Percentiles rank a stretch among this genome's conserved stretches.
These are phyloP conservation scores for Ustilago sp. DNA, from an alignment of 1,284 basidiomycete species.

Conservation along the genomic window DNA sequence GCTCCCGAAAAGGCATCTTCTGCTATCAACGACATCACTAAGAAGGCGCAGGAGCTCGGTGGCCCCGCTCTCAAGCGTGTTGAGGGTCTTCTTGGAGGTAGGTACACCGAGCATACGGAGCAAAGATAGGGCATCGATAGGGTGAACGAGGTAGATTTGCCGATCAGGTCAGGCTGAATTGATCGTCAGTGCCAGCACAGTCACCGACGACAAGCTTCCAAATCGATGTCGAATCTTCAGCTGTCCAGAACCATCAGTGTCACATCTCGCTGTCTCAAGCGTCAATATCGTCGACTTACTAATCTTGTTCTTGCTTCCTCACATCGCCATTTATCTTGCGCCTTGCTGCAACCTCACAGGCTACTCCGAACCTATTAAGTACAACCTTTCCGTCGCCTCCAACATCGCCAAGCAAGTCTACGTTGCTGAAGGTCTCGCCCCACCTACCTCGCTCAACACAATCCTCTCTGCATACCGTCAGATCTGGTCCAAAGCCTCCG, in stretches of 20 bases:
- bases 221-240: background rate
- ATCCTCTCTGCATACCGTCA: conserved; percentile 80
- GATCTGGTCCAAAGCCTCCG: conserved; percentile 78
- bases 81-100: conserved; percentile 60
- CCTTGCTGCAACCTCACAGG: conserved; percentile 15
- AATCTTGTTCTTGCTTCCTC: background rate
- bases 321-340: background rate
- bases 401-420: conserved; percentile 92
- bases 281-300: background rate
- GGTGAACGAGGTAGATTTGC: background rate
- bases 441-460: conserved; percentile 78
- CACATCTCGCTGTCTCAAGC: background rate
- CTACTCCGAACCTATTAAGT: conserved; percentile 60
- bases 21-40: conserved; percentile 42
- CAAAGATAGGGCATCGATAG: background rate
- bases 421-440: conserved; percentile 84
- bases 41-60: conserved; percentile 60
- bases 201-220: background rate
- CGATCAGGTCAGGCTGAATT: background rate
- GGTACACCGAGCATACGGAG: conserved; percentile 10
- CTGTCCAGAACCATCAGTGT: background rate
- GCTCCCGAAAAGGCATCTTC: conserved; percentile 38
- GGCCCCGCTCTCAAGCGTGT: conserved; percentile 58
- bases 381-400: conserved; percentile 76
- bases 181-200: background rate